Evolutionary conservation across 805 yeast species (phyloP).

Genomic region (Cyberlindnera petersonii): DNA sequence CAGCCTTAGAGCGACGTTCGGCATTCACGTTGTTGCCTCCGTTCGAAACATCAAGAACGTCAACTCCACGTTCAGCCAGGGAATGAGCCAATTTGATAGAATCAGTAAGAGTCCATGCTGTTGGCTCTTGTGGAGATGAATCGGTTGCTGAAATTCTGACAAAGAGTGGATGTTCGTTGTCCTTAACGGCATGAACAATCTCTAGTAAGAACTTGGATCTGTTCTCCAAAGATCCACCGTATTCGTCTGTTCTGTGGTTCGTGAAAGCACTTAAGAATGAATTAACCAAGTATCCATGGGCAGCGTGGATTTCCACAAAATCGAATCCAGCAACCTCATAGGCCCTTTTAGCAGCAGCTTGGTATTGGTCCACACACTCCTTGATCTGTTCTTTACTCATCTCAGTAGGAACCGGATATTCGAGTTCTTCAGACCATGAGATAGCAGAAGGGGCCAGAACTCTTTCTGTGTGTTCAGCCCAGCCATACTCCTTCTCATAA

Average conservation of each 20-base stretch:
- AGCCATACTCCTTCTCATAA: constrained; percentile 36
- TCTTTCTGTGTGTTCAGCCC: constrained; percentile 35
- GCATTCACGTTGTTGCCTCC: constrained; percentile 43
- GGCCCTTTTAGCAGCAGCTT: constrained; percentile 45
- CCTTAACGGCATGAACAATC: constrained; percentile 46
- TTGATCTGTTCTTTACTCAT: constrained; percentile 40
- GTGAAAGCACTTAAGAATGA: constrained; percentile 41
- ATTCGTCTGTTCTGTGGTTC: constrained; percentile 55
- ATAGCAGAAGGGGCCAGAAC: constrained; percentile 42
- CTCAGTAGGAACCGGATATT: constrained; percentile 34
- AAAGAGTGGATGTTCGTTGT: constrained; percentile 40
- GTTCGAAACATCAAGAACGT: constrained; percentile 50
- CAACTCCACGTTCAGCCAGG: constrained; percentile 43
- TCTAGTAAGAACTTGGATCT: constrained; percentile 48
- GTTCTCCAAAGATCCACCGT: constrained; percentile 61
- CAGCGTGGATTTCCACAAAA: constrained; percentile 32
- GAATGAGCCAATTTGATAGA: constrained; percentile 33
- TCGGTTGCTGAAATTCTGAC: constrained; percentile 21
- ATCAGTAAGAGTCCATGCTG: constrained; percentile 18
- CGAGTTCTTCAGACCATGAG: constrained; percentile 19
- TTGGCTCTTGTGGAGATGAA: constrained; percentile 14
- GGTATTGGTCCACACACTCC: constrained; percentile 38
- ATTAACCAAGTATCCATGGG: constrained; percentile 52
- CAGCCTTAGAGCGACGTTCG: constrained; percentile 19
- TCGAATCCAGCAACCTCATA: constrained; percentile 34